Evolutionary conservation across 345 rosid species (phyloP).

Genomic region (Brassica juncea): DNA sequence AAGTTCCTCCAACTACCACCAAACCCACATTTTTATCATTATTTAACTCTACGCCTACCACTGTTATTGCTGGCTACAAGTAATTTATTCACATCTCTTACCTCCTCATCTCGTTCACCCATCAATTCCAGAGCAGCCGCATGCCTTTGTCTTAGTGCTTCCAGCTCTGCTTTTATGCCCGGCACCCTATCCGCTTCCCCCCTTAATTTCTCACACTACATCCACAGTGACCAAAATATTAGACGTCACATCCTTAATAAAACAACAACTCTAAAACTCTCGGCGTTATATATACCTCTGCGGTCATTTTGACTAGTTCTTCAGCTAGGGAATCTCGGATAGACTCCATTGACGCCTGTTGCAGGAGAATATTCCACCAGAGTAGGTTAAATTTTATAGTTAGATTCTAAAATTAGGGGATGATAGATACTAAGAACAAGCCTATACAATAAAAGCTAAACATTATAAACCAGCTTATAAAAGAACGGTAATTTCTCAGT

Average conservation of each 20-base stretch:
- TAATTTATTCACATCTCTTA: conserved; percentile 33
- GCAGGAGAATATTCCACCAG: conserved; percentile 10
- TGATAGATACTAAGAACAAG: conserved; percentile 11
- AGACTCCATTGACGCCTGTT: conserved; percentile 87
- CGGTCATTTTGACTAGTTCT: conserved; percentile 95
- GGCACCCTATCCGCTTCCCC: conserved; percentile 75
- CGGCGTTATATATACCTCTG: conserved; percentile 49
- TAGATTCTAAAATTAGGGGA: conserved; percentile 13
- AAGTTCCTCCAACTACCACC: conserved; percentile 93
- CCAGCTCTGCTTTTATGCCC: conserved; percentile 85
- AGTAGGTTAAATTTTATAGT: conserved; percentile 7
- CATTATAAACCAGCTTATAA: conserved; percentile 19
- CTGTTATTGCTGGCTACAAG: neutral
- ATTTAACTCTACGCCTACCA: conserved; percentile 3
- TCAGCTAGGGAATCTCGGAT: conserved; percentile 97
- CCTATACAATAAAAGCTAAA: conserved; percentile 1
- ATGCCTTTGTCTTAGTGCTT: conserved; percentile 90
- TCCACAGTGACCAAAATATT: conserved; percentile 23
- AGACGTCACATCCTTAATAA: conserved; percentile 16
- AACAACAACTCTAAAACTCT: conserved; percentile 7
- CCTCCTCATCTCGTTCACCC: conserved; percentile 99
- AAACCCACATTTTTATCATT: conserved; percentile 20
- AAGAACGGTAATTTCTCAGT: conserved; percentile 6
- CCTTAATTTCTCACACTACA: conserved; percentile 86
- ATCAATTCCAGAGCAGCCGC: conserved; percentile 95